A percentile compares a stretch with the other conserved stretches of the same genome.
These are phyloP conservation scores for Rheum nobile DNA, from an alignment of 148 eudicot species.

Conservation along the genomic window DNA sequence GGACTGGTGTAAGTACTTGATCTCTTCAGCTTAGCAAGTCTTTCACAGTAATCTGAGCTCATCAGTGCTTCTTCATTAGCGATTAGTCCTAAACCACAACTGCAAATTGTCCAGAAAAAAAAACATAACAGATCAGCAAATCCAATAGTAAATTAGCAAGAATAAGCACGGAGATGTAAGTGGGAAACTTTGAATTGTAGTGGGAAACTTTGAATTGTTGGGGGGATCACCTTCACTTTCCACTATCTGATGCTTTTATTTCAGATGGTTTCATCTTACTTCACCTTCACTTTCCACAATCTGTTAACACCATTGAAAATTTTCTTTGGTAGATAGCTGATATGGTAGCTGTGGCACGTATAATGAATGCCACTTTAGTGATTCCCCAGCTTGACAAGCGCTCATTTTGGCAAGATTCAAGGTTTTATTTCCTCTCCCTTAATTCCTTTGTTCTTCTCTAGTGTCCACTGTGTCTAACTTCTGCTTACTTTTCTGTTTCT, in stretches of 20 bases:
- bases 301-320: not conserved
- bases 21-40: not conserved
- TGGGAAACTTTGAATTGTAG: not conserved
- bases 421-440: slow-evolving; percentile 29
- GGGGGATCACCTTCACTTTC: not conserved
- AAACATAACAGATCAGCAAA: not conserved
- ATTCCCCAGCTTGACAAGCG: slow-evolving; percentile 82
- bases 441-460: not conserved
- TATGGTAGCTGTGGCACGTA: slow-evolving; percentile 90
- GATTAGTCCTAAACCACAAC: not conserved
- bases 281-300: slow-evolving; percentile 4
- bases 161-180: not conserved
- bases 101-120: not conserved
- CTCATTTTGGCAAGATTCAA: slow-evolving; percentile 90
- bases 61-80: not conserved
- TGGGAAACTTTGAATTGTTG: not conserved
- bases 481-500: slow-evolving; percentile 5
- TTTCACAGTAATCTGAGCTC: not conserved
- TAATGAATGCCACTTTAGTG: slow-evolving; percentile 82
- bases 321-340: slow-evolving; percentile 60
- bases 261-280: slow-evolving; percentile 4
- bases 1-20: slow-evolving; percentile 65
- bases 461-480: slow-evolving; percentile 9
- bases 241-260: slow-evolving; percentile 11
- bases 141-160: not conserved